phyloP scores from a whole-genome alignment of 2,329 filamentous ascomycete genomes.

The Fusarium verticillioides region DNA sequence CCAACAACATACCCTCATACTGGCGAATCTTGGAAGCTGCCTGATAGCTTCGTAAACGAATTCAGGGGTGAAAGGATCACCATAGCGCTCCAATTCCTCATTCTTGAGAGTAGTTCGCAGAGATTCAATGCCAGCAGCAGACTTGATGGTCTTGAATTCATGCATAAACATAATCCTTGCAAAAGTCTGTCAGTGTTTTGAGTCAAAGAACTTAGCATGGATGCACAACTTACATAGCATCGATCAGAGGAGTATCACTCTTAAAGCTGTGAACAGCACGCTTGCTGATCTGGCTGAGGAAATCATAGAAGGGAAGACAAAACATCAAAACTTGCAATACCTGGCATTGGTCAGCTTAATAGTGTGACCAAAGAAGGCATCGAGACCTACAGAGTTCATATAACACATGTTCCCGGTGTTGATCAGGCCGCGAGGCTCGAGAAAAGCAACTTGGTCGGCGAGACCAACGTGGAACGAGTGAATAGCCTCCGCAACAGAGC shows the following conservation, averaged over 20 bases:
- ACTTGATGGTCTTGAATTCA: slow-evolving; percentile 88
- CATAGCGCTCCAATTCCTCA: slow-evolving; percentile 88
- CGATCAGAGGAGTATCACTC: slow-evolving; percentile 90
- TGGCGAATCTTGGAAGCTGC: slow-evolving; percentile 85
- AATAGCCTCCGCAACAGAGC: slow-evolving; percentile 80
- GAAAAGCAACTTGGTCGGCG: slow-evolving; percentile 77
- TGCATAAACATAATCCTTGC: slow-evolving; percentile 92
- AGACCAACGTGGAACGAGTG: slow-evolving; percentile 75
- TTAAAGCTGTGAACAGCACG: slow-evolving; percentile 92
- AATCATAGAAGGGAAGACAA: slow-evolving; percentile 93
- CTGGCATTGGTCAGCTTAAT: slow-evolving; percentile 61
- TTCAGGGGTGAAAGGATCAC: slow-evolving; percentile 90
- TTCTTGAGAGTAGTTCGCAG: slow-evolving; percentile 79
- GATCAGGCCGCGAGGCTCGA: slow-evolving; percentile 92
- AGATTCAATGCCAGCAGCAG: slow-evolving; percentile 78
- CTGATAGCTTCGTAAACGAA: slow-evolving; percentile 96
- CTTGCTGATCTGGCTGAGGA: slow-evolving; percentile 86
- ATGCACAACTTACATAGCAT: slow-evolving; percentile 81
- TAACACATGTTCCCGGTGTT: slow-evolving; percentile 99
- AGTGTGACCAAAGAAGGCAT: not conserved
- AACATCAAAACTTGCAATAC: slow-evolving; percentile 95
- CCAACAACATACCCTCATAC: slow-evolving; percentile 78
- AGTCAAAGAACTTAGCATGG: not conserved
- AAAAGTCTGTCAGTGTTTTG: slow-evolving; percentile 1
- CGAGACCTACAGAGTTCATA: slow-evolving; percentile 90